These are phyloP conservation scores for Pseudoscleropodium purum DNA, from an alignment of 225 moss, liverwort and hornwort species.

Conservation along the genomic window DNA sequence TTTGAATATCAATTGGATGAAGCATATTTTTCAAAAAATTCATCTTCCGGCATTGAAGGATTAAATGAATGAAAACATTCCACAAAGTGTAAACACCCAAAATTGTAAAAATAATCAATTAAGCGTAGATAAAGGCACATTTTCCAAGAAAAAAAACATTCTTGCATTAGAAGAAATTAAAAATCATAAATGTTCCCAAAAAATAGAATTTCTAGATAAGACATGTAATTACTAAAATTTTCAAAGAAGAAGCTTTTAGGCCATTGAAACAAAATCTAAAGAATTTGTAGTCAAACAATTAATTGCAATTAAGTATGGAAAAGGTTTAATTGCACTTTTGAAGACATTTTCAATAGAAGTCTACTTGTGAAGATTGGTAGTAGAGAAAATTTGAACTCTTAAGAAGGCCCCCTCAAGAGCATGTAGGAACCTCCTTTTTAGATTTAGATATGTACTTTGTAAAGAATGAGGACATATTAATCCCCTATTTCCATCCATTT, in stretches of 20 bases:
- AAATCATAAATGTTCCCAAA: neutral
- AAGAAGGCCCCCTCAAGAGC: no score
- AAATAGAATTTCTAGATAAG: neutral
- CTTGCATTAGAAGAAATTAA: neutral
- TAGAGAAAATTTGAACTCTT: no score
- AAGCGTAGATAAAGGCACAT: neutral
- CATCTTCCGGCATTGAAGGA: rapidly evolving
- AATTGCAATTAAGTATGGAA: no score
- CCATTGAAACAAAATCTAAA: rapidly evolving
- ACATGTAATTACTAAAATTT: neutral
- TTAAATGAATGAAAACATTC: neutral
- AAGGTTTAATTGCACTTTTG: neutral
- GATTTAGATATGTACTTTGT: no score
- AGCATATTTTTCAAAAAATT: neutral
- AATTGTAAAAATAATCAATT: neutral
- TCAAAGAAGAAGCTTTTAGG: neutral
- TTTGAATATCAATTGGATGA: neutral
- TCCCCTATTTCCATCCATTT: no score
- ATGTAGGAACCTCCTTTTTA: no score
- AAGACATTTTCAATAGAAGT: neutral
- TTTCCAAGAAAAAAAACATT: neutral
- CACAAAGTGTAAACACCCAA: neutral
- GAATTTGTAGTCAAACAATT: rapidly evolving
- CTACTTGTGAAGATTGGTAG: rapidly evolving
- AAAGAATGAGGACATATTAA: no score